Evolutionary conservation across 805 yeast species (phyloP).

Genomic region (Kuraishia cidri): DNA sequence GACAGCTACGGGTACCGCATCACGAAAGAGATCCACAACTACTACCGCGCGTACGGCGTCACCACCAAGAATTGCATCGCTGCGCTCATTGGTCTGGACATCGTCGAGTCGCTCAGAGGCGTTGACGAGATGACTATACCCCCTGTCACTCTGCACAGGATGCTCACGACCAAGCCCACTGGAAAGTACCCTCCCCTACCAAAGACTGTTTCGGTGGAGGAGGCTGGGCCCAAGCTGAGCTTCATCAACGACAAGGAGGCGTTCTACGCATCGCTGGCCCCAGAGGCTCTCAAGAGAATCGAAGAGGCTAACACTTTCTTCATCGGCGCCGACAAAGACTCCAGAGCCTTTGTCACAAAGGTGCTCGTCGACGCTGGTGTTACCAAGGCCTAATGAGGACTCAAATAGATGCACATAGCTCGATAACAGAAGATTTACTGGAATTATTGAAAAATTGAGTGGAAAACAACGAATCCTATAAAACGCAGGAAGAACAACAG

Average conservation of each 20-base stretch:
- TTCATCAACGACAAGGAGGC: conserved; percentile 11
- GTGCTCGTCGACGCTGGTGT: conserved; percentile 1
- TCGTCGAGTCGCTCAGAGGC: conserved; percentile 19
- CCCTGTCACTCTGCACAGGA: conserved; percentile 16
- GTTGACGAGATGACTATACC: conserved; percentile 25
- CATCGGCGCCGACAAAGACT: conserved; percentile 7
- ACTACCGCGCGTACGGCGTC: conserved; percentile 20
- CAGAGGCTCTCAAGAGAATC: conserved; percentile 11
- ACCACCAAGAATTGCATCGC: conserved; percentile 22
- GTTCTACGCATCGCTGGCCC: conserved; percentile 7
- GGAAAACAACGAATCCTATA: too few species aligned
- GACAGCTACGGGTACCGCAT: conserved; percentile 19
- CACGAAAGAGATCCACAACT: conserved; percentile 20
- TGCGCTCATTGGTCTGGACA: conserved; percentile 20
- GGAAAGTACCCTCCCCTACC: too few species aligned
- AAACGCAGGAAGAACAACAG: too few species aligned
- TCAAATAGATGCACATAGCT: too few species aligned
- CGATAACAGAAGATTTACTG: too few species aligned
- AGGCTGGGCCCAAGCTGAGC: conserved; percentile 13
- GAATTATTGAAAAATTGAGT: too few species aligned
- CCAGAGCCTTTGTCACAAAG: conserved; percentile 7
- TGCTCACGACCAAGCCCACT: too few species aligned
- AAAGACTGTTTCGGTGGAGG: conserved; percentile 10
- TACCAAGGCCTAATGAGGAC: too few species aligned
- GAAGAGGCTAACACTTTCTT: conserved; percentile 11